These are phyloP conservation scores for Brasenia schreberi DNA, from an alignment of 164 flowering plant genomes.

Conservation along the genomic window DNA sequence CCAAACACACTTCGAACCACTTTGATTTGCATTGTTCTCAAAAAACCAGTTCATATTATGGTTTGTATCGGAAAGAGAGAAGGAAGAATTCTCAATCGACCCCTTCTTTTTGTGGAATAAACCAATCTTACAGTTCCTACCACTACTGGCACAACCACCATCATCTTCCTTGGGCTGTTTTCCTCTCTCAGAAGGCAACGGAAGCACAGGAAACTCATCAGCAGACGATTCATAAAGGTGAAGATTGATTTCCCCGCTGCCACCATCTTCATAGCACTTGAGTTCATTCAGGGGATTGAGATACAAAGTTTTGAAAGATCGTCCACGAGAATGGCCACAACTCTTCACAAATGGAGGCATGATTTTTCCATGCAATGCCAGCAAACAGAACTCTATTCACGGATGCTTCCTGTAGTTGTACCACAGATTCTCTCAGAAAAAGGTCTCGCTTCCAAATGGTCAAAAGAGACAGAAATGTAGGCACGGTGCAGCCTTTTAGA, in stretches of 20 bases:
- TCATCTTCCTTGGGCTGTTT: neutral
- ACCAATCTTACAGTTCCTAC: neutral
- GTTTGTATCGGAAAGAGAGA: neutral
- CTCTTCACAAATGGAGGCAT: neutral
- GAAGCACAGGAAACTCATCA: neutral
- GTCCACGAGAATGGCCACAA: neutral
- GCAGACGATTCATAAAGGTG: neutral
- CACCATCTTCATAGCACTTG: neutral
- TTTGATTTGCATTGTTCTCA: neutral
- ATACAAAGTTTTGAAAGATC: neutral
- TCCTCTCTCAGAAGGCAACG: neutral
- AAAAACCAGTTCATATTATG: neutral
- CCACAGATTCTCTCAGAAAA: neutral
- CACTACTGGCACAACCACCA: neutral
- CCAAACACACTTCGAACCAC: neutral
- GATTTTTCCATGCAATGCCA: neutral
- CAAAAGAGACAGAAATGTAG: neutral
- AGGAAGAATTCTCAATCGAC: neutral
- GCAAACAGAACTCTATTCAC: neutral
- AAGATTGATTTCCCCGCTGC: neutral
- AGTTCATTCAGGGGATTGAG: neutral
- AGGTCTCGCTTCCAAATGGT: neutral
- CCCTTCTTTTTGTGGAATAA: neutral
- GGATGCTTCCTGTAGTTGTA: too few species aligned
- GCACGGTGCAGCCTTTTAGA: neutral